Base-by-base conservation (phyloP, 306 rosid genomes). In the Gynostemma pentaphyllum region DNA sequence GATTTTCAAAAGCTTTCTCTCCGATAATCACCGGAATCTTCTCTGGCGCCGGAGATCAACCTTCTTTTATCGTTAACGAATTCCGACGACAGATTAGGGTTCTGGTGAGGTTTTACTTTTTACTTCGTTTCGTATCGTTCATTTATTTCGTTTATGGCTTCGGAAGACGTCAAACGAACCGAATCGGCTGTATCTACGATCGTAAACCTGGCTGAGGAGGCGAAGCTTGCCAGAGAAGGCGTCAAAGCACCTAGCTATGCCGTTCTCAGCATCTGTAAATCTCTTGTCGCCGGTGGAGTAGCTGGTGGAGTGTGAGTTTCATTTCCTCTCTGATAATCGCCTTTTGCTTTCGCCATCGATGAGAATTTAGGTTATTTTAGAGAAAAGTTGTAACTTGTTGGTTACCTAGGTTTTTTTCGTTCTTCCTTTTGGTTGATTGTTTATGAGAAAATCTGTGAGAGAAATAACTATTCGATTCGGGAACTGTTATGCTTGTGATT, bases 231-330 rank as follows among this genome's bases (percentile, higher is more conserved):
- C 1, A 75, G 95, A 49, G 99, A 86, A 62, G 95, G 89, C 45
- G 99, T 94, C 34, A 84, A 76, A 70, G 80, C 96, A 53, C 97
- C 89, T 0, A 82, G 64, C 72, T 69, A 79, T 52, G 97, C 95
- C 0, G 28, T 82, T 9, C 78, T 69, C 15, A 84, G 80, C 68
- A 79, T 88, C 78, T 86, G 95, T 89, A 94, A 88, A 74, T 88
- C 95, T 39, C 94, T 94, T 24, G 75, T 86, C 9, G 99, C 99
- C 4, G 97, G 99, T 66, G 99, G 99, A 16, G 94, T 94, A 74
- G 99, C 99, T 0, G 99, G 99, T 47, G 99, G 97, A 78, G 88
- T 94, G 99, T 94, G 76, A 94, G 99, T 84, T 66, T 65, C 72
- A 68, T 16, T 49, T 45, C 23, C 9, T 62, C 8, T 8, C 11